Base-by-base conservation (phyloP, 345 rosid genomes). In the Rhizophora mangle region DNA sequence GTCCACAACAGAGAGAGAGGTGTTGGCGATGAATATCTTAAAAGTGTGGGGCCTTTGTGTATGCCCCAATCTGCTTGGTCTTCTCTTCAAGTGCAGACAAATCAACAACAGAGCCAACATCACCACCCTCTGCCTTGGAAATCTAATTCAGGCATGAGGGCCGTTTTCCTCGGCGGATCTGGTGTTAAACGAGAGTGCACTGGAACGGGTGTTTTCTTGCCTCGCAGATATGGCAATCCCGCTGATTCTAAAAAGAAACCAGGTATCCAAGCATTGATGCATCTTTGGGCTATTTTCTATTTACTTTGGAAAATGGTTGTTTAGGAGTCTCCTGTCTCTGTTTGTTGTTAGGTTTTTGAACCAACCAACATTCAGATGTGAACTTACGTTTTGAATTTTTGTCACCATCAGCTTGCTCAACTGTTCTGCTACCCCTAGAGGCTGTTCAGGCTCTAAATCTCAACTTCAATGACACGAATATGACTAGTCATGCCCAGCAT, bases 31-130 rank as follows among this genome's bases (percentile, higher is more conserved):
- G 87, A 81, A 47, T 62, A 67, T 54, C 68, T 73, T 22, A 68
- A 68, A 47, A 68, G 76, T 5, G 68, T 62, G 16, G 77, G 69
- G 24, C 70, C 78, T 6, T 34, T 69, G 30, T 75, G 73, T 5
- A 43, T 71, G 27, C 72, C 76, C 2, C 87, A 70, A 6, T 64
- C 87, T 36, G 78, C 81, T 46, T 84, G 88, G 84, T 73, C 85
- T 9, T 63, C 82, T 18, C 76, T 73, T 9, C 84, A 78, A 63
- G 68, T 29, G 6, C 69, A 57, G 3, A 19, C 21, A 0, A 47
- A 30, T 4, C 53, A 60, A 19, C 57, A 20, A 11, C 55, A 31
- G 2, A 56, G 65, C 57, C 67, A 60, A 16, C 65, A 62, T 16
- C 64, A 34, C 15, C 68, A 66, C 9, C 79, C 60, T 2, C 76